A percentile compares a stretch with the other conserved stretches of the same genome.
phyloP scores from a whole-genome alignment of 2,329 filamentous ascomycete genomes.

The Scytalidium sp. region DNA sequence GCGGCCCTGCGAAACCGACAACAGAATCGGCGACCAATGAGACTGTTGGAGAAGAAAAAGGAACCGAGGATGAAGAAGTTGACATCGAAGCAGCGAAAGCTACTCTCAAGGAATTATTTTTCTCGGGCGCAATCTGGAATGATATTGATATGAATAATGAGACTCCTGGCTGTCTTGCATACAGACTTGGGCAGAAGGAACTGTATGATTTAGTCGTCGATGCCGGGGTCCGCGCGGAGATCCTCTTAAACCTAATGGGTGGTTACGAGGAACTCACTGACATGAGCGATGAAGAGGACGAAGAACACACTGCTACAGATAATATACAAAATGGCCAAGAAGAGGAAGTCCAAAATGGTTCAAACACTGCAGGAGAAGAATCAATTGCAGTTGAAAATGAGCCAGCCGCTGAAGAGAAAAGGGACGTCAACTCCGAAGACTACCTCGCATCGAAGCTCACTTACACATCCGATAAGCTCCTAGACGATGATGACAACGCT shows the following conservation, averaged over 20 bases:
- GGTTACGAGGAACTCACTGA: constrained; percentile 70
- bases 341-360: constrained; percentile 24
- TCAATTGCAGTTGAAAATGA: constrained; percentile 18
- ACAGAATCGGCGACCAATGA: constrained; percentile 4
- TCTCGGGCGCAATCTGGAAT: constrained; percentile 96
- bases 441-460: constrained; percentile 68
- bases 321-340: constrained; percentile 27
- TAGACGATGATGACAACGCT: constrained; percentile 74
- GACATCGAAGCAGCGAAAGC: constrained; percentile 59
- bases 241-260: constrained; percentile 78
- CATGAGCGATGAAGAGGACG: constrained; percentile 43
- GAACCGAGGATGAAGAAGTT: constrained; percentile 28
- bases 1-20: constrained; percentile 43
- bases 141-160: constrained; percentile 83
- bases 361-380: constrained; percentile 22
- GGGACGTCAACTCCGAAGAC: constrained; percentile 56
- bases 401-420: constrained; percentile 19
- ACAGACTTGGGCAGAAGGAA: constrained; percentile 61
- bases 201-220: constrained; percentile 84
- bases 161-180: constrained; percentile 86
- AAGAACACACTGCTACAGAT: too few relatives aligned
- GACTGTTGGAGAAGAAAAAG: constrained; percentile 12
- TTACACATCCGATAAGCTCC: constrained; percentile 62
- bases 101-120: constrained; percentile 72
- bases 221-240: constrained; percentile 85